Evolutionary conservation across 2,329 filamentous ascomycete genomes (phyloP).

Genomic region (Xylaria sp.): DNA sequence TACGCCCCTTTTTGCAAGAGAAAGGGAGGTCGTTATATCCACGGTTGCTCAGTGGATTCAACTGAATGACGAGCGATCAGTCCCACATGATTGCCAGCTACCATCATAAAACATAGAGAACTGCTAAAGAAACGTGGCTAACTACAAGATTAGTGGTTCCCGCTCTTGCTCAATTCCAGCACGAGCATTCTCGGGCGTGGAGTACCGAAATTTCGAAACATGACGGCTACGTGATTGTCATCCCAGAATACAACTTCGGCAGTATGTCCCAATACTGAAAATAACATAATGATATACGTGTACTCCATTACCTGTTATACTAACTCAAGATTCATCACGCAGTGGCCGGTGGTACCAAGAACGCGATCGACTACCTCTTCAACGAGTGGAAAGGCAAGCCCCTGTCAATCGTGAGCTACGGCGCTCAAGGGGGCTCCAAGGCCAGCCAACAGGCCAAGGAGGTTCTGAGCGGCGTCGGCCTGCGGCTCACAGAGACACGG

Average conservation of each 20-base stretch:
- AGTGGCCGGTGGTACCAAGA: slow-evolving; percentile 61
- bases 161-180: slow-evolving; percentile 42
- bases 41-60: background rate
- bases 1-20: background rate
- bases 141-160: slow-evolving; percentile 42
- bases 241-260: slow-evolving; percentile 63
- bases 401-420: slow-evolving; percentile 59
- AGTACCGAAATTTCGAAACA: slow-evolving; percentile 49
- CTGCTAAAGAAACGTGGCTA: background rate
- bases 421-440: slow-evolving; percentile 49
- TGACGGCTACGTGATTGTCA: slow-evolving; percentile 56
- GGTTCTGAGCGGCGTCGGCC: slow-evolving; percentile 39
- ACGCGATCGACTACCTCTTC: slow-evolving; percentile 66
- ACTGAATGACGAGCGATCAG: background rate
- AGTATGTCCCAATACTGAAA: slow-evolving; percentile 19
- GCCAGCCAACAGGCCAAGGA: slow-evolving; percentile 41
- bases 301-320: background rate
- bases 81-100: background rate
- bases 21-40: background rate
- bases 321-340: background rate
- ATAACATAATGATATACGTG: background rate
- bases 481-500: slow-evolving; percentile 41
- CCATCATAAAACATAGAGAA: background rate
- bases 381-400: slow-evolving; percentile 65
- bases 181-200: slow-evolving; percentile 54